Conservation (phyloP, 2,329 filamentous ascomycete species). For the Fusarium pseudocircinatum region DNA sequence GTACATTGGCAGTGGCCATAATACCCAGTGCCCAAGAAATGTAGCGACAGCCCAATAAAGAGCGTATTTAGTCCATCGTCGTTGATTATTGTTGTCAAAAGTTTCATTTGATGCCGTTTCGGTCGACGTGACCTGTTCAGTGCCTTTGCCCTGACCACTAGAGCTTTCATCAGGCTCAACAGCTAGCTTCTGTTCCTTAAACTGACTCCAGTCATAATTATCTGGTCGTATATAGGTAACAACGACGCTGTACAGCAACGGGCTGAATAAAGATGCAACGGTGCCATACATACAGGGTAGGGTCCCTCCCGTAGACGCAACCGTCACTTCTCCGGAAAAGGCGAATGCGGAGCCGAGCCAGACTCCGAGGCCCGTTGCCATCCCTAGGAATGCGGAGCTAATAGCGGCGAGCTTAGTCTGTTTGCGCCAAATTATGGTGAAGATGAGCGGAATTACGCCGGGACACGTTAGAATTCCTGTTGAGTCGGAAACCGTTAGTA, state of each 20-base stretch:
- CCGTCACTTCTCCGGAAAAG: not conserved
- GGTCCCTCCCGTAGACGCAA: not conserved
- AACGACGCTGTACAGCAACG: not conserved
- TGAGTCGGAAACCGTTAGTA: not conserved
- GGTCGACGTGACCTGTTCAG: fast-evolving
- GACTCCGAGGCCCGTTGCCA: not conserved
- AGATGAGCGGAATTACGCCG: not conserved
- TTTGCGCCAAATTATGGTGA: not conserved
- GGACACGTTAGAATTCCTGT: not conserved
- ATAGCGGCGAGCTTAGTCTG: not conserved
- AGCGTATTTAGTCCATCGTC: not conserved
- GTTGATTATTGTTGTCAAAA: fast-evolving
- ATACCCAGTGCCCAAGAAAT: not conserved
- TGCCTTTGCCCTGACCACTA: fast-evolving
- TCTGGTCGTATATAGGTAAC: not conserved
- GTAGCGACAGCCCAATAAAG: not conserved
- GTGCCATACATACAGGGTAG: not conserved
- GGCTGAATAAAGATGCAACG: not conserved
- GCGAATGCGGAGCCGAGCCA: not conserved
- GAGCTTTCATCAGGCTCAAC: fast-evolving
- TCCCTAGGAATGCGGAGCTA: not conserved
- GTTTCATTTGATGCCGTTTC: not conserved
- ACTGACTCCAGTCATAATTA: not conserved
- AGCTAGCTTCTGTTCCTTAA: not conserved
- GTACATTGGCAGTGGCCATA: not conserved